Evolutionary conservation across 306 rosid species (phyloP).

Genomic region (Sophora flavescens): DNA sequence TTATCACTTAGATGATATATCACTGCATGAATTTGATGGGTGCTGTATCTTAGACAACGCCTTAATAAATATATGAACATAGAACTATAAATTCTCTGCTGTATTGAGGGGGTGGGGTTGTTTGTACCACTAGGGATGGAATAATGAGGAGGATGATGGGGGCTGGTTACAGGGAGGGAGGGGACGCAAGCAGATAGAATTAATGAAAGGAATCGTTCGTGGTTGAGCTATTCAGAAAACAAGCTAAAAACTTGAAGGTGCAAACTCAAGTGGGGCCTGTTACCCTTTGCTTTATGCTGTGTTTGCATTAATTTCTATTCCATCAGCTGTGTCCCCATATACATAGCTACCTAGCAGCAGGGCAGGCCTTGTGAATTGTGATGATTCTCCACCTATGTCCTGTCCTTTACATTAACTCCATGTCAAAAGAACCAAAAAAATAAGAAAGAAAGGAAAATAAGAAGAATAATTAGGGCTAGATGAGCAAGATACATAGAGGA

Average conservation of each 20-base stretch:
- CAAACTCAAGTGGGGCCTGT: constrained; percentile 51
- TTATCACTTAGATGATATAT: too few species aligned
- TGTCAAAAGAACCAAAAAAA: background rate
- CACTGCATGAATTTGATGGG: too few species aligned
- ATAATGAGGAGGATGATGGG: constrained; percentile 30
- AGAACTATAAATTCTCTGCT: constrained; percentile 45
- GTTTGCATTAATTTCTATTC: constrained; percentile 45
- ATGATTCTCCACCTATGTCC: constrained; percentile 34
- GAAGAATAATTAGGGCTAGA: background rate
- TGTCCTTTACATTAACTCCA: constrained; percentile 39
- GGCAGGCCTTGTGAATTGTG: constrained; percentile 37
- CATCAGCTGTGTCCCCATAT: constrained; percentile 38
- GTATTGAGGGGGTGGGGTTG: constrained; percentile 20
- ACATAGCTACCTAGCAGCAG: constrained; percentile 30
- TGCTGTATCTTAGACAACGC: background rate
- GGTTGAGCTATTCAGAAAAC: constrained; percentile 34
- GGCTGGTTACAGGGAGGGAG: constrained; percentile 23
- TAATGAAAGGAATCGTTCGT: constrained; percentile 50
- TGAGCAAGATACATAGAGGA: too few species aligned
- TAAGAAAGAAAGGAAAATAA: too few species aligned
- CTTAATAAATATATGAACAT: constrained; percentile 35
- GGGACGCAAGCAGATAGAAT: constrained; percentile 38
- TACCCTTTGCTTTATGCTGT: constrained; percentile 37
- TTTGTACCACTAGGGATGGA: constrained; percentile 23
- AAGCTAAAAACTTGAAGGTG: constrained; percentile 43